A percentile compares a stretch with the other conserved stretches of the same genome.
Evolutionary conservation across 768 basidiomycete species (phyloP).

Genomic region (Pleurotus citrinopileatus): DNA sequence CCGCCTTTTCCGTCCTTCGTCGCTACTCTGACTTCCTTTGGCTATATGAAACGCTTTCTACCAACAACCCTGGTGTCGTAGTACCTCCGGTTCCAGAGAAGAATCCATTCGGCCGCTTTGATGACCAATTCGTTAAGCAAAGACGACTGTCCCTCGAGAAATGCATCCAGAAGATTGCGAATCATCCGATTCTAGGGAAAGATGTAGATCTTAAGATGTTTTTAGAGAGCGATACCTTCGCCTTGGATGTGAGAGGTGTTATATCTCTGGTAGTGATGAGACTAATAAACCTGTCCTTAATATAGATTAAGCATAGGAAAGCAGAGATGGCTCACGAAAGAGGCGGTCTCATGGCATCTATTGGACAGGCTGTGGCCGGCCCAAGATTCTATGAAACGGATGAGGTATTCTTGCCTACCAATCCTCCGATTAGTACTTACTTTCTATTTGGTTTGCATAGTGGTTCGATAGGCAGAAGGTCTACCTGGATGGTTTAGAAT

Average conservation of each 20-base stretch:
- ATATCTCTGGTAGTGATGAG: not conserved
- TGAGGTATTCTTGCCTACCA: conserved; percentile 48
- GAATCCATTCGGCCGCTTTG: conserved; percentile 89
- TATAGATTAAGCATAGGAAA: conserved; percentile 84
- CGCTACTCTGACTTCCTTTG: conserved; percentile 98
- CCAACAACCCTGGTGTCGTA: conserved; percentile 95
- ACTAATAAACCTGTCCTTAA: not conserved
- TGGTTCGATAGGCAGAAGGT: conserved; percentile 91
- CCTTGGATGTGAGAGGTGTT: conserved; percentile 69
- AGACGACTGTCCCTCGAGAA: conserved; percentile 82
- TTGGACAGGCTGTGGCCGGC: conserved; percentile 77
- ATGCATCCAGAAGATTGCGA: conserved; percentile 90
- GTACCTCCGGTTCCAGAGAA: conserved; percentile 98
- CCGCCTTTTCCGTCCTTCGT: conserved; percentile 89
- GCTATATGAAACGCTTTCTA: conserved; percentile 85
- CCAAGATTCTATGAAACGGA: conserved; percentile 87
- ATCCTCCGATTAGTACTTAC: not conserved
- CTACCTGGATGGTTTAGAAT: conserved; percentile 87
- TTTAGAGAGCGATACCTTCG: conserved; percentile 90
- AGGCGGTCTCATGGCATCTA: conserved; percentile 79
- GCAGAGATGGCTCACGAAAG: conserved; percentile 73
- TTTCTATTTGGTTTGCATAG: conserved; percentile 30
- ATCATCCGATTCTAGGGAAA: conserved; percentile 86
- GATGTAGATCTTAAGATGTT: conserved; percentile 89
- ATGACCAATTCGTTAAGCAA: conserved; percentile 87